Evolutionary conservation across 495 filamentous ascomycete genomes (phyloP), one percentile per base, ranked within the genome.

Genomic region (Talaromyces proteolyticus): DNA sequence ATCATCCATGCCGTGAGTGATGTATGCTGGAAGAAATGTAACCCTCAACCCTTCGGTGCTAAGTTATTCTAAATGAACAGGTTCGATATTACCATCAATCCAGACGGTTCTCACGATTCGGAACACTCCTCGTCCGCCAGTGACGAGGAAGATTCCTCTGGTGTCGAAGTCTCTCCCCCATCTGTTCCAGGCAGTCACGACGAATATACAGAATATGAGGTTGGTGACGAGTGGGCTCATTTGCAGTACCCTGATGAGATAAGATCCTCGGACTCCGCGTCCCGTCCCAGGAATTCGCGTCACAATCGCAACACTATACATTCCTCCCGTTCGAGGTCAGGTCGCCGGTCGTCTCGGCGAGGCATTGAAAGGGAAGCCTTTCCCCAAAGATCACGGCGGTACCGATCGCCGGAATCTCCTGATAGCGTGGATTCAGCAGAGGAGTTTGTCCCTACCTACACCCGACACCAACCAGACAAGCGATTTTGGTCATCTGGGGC

Each of bases 211-310:
- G n/a, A n/a, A n/a, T n/a, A n/a, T n/a, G n/a, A n/a, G n/a, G n/a
- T n/a, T n/a, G n/a, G n/a, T n/a, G 74, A 70, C 49, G 76, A 81
- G 56, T 80, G 79, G 60, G 72, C 74, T 51, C 59, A 69, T 48
- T 52, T 74, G 47, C 44, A 70, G 50, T 76, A 76, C 53, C 72
- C 71, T 51, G 84, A 84, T 59, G 88, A 91, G 57, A 67, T 93
- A 56, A 82, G 85, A 45, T 86, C 88, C 19, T 87, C 84, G 29
- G 89, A 94, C 70, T 91, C 88, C n/a, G 88, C 88, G 22, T 92
- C 82, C 54, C 72, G 80, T 51, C 76, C 80, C 51, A 74, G 78
- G 44, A 77, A 76, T 41, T 72, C 74, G 19, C 68, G 72, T 54
- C 75, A 68, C 44, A 66, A 44, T 48, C 57, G 64, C 48, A 62